Evolutionary conservation across 305 asterid genomes (phyloP).

Genomic region (Salvia sclarea): DNA sequence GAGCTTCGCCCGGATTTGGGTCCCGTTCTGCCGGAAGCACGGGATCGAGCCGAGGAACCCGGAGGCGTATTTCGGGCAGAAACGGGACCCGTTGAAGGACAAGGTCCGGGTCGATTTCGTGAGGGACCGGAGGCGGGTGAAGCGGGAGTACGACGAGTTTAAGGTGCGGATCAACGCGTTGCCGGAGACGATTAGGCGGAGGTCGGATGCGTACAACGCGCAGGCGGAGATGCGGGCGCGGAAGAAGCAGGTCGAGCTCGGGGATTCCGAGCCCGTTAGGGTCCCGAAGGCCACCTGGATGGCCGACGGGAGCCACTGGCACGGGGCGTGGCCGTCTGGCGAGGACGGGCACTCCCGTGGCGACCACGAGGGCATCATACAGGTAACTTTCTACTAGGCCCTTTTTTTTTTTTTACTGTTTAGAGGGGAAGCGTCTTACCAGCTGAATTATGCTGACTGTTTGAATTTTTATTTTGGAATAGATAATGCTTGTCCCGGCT

Average conservation of each 20-base stretch:
- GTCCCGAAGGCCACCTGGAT: constrained; percentile 90
- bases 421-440: no score
- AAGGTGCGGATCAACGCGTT: constrained; percentile 83
- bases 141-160: constrained; percentile 84
- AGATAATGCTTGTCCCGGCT: constrained; percentile 90
- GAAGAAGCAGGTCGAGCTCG: constrained; percentile 69
- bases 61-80: constrained; percentile 76
- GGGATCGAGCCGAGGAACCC: constrained; percentile 84
- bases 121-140: constrained; percentile 74
- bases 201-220: constrained; percentile 85
- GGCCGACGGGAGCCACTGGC: constrained; percentile 94
- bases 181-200: constrained; percentile 72
- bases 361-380: constrained; percentile 90
- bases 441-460: no score
- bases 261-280: constrained; percentile 53
- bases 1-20: constrained; percentile 85
- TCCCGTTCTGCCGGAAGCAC: constrained; percentile 80
- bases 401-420: no score
- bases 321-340: constrained; percentile 76
- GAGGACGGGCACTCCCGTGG: constrained; percentile 75
- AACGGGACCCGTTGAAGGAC: constrained; percentile 76
- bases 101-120: constrained; percentile 76
- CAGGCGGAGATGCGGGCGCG: constrained; percentile 71
- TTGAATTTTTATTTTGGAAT: not conserved
- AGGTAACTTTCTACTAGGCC: constrained; percentile 31